Percentiles rank a stretch among this genome's conserved stretches.
phyloP scores from a whole-genome alignment of 768 basidiomycete species.

The Tylopilus plumbeoviolaceoides region DNA sequence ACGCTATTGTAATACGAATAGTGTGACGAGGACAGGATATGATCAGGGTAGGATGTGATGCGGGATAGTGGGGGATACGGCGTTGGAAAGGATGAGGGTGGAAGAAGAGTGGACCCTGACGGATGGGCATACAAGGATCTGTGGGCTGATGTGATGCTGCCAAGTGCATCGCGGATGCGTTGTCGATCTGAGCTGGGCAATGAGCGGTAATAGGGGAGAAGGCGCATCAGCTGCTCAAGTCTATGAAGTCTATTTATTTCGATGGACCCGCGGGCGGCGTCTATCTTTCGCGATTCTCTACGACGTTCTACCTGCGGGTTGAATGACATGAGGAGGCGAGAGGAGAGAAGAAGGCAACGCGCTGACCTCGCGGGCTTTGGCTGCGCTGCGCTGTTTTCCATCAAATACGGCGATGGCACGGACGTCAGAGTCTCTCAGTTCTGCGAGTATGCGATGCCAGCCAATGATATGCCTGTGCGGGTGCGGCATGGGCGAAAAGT shows the following conservation, averaged over 20 bases:
- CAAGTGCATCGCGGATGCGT: slow-evolving; percentile 27
- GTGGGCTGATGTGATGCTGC: slow-evolving; percentile 4
- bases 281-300: slow-evolving; percentile 44
- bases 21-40: background rate
- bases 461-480: slow-evolving; percentile 67
- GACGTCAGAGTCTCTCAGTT: slow-evolving; percentile 55
- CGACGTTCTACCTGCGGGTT: slow-evolving; percentile 50
- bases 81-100: slow-evolving; percentile 2
- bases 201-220: slow-evolving; percentile 37
- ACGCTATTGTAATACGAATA: slow-evolving; percentile 5
- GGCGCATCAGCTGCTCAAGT: slow-evolving; percentile 40
- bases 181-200: slow-evolving; percentile 29
- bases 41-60: slow-evolving; percentile 9
- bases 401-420: slow-evolving; percentile 77
- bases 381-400: slow-evolving; percentile 58
- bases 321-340: slow-evolving; percentile 1
- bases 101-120: slow-evolving; percentile 15
- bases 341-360: background rate
- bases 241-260: slow-evolving; percentile 57
- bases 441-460: slow-evolving; percentile 69
- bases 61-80: slow-evolving; percentile 3
- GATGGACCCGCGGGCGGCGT: slow-evolving; percentile 49
- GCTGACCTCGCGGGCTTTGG: slow-evolving; percentile 70
- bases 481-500: slow-evolving; percentile 65
- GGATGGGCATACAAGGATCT: slow-evolving; percentile 12